Evolutionary conservation across 257 asterid genomes (phyloP), one percentile per base, ranked within the genome.

Genomic region (Solanum bulbocastanum): DNA sequence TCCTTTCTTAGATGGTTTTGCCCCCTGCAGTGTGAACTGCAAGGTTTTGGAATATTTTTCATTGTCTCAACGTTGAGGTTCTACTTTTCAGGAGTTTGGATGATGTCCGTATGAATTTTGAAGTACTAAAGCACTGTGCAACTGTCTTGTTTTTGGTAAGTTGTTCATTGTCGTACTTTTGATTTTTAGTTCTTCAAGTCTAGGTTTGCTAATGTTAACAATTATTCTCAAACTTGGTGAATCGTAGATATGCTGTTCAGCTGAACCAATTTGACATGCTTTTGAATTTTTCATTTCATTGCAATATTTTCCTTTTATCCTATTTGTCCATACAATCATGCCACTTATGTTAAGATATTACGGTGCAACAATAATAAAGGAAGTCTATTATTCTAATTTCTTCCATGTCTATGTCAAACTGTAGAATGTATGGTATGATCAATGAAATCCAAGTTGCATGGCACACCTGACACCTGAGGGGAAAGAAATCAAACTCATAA

Each of bases 21-120:
- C 30, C 39, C 42, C 42, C 0, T 81, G 69, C 85, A 81, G 69
- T 81, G 40, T 81, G 85, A 81, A 81, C 68, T 81, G 69, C 85
- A 10, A 46, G 42, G 68, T 46, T 18, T 44, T 36, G 30, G 68
- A 25, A 10, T 44, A 9, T 81, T 30, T 46, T 81, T 49, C 85
- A 30, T 5, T 46, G 33, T 42, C 42, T 81, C 16, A 27, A 81
- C 20, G 1, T 81, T 46, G 69, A 16, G 7, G 18, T 81, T 46
- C 56, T 84, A 84, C 78, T 84, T 84, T 84, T 84, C 87, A 86
- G 88, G 85, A 86, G 88, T 73, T 73, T 86, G 36, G 88, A 86
- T 86, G 88, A 86, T 86, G 88, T 86, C 79, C 88, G 88, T 5
- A 86, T 86, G 88, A 86, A 86, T 73, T 37, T 86, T 27, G 88